These are phyloP conservation scores for Ascochyta pisi DNA, from an alignment of 2,329 filamentous ascomycete genomes.

Conservation along the genomic window DNA sequence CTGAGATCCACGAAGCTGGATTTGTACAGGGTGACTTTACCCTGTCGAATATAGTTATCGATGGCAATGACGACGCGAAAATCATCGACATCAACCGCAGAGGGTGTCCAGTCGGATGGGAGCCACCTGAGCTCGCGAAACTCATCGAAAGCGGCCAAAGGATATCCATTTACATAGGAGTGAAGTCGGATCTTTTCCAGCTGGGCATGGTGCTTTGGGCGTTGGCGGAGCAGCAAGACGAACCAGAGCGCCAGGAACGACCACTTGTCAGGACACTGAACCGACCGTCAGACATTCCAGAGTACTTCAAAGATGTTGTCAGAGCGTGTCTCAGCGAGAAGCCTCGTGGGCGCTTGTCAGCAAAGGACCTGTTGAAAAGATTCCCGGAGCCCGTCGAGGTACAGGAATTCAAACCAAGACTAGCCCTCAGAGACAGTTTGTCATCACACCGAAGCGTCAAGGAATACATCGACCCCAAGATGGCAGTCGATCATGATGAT, in stretches of 20 bases:
- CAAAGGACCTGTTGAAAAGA: slow-evolving; percentile 68
- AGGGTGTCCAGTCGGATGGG: slow-evolving; percentile 98
- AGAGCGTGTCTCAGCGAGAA: slow-evolving; percentile 76
- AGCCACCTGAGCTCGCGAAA: slow-evolving; percentile 86
- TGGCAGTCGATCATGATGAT: slow-evolving; percentile 54
- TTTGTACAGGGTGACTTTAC: slow-evolving; percentile 99
- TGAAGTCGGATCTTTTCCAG: slow-evolving; percentile 96
- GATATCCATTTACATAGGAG: slow-evolving; percentile 96
- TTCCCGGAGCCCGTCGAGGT: slow-evolving; percentile 39
- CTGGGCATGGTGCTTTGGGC: slow-evolving; percentile 98
- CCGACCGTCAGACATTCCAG: slow-evolving; percentile 65
- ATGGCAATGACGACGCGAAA: slow-evolving; percentile 81
- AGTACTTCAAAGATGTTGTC: slow-evolving; percentile 79
- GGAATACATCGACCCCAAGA: slow-evolving; percentile 56
- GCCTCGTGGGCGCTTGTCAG: slow-evolving; percentile 75
- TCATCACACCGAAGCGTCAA: slow-evolving; percentile 54
- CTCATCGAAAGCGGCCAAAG: slow-evolving; percentile 88
- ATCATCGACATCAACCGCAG: slow-evolving; percentile 98
- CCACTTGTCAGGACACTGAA: slow-evolving; percentile 59
- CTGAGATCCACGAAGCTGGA: slow-evolving; percentile 92
- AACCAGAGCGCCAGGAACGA: slow-evolving; percentile 79
- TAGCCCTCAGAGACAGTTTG: slow-evolving; percentile 41
- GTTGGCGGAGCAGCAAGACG: slow-evolving; percentile 83
- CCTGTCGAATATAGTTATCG: slow-evolving; percentile 94
- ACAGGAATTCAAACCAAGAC: slow-evolving; percentile 21